These are phyloP conservation scores for Ophiostoma perfectum DNA, from an alignment of 2,329 filamentous ascomycete species.

Conservation along the genomic window DNA sequence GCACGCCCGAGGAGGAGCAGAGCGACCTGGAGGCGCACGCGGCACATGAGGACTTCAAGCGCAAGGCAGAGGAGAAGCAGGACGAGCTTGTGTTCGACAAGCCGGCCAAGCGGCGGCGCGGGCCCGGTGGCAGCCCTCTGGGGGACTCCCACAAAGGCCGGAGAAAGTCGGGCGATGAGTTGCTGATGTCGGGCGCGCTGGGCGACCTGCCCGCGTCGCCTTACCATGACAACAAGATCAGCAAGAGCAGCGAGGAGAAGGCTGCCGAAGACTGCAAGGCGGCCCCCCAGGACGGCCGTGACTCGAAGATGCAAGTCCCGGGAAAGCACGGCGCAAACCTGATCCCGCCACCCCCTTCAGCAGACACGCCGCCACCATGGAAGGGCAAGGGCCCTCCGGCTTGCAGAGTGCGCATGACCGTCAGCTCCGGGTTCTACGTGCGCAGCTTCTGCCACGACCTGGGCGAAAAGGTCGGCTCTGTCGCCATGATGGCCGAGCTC, in stretches of 20 bases:
- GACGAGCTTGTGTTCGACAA: constrained; percentile 52
- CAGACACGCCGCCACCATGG: constrained; percentile 51
- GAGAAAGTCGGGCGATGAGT: constrained; percentile 28
- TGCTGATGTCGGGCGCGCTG: constrained; percentile 55
- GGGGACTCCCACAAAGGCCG: constrained; percentile 18
- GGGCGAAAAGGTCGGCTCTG: constrained; percentile 72
- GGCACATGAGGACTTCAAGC: constrained; percentile 53
- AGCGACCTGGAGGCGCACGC: constrained; percentile 51
- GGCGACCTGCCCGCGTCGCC: constrained; percentile 45
- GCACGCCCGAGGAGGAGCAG: constrained; percentile 49
- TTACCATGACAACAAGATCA: constrained; percentile 20
- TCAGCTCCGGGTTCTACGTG: constrained; percentile 95
- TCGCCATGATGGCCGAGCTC: constrained; percentile 80
- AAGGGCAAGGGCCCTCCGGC: constrained; percentile 64
- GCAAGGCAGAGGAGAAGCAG: constrained; percentile 53
- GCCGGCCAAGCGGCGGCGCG: constrained; percentile 38
- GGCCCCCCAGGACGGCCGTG: background rate
- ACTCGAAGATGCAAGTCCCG: constrained; percentile 28
- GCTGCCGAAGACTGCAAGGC: background rate
- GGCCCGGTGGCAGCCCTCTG: constrained; percentile 15
- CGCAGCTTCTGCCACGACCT: constrained; percentile 90
- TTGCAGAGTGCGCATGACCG: constrained; percentile 78
- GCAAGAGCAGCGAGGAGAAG: background rate
- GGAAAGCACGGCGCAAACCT: constrained; percentile 48
- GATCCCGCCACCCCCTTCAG: constrained; percentile 44